Evolutionary conservation across 305 asterid species (phyloP), one percentile per base, ranked within the genome.

Genomic region (Fraxinus floribunda): DNA sequence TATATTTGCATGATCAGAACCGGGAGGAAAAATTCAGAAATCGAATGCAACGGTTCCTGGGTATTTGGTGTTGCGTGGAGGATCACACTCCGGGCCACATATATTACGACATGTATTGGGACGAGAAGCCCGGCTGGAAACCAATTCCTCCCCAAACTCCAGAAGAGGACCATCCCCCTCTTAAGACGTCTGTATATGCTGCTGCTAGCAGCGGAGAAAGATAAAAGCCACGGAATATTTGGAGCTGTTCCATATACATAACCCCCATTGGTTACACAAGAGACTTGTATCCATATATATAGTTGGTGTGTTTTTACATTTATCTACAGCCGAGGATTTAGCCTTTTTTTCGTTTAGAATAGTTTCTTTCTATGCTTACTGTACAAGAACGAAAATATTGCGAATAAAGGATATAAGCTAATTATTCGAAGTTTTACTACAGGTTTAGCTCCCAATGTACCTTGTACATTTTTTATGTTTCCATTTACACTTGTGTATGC

Each of bases 51-150:
- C 86, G 79, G 57, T 94, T 93, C 16, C 82, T 92, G 15, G 98
- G 99, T 70, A 92, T 94, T 75, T 95, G 99, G 99, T 95, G 99
- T 82, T 95, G 99, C 20, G 95, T 94, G 68, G 90, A 86, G 62
- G 52, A 92, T 87, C 90, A 85, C 71, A 88, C 89, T 34, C 98
- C 96, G 1, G 99, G 99, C 32, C 99, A 95, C 85, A 92, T 95
- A 86, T 95, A 90, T 78, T 95, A 95, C 79, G 97, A 95, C 84
- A 91, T 92, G 81, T 95, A 91, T 79, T 95, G 99, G 99, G 99
- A 95, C 80, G 99, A 95, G 87, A 96, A 94, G 80, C 97, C 98
- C 1, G 85, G 64, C 3, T 96, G 98, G 98, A 94, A 96, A 85
- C 93, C 98, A 0, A 80, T 79, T 52, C 93, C 98, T 22, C 98